A percentile compares a stretch with the other conserved stretches of the same genome.
Evolutionary conservation across 768 basidiomycete genomes (phyloP).

Genomic region (Lyophyllum shimeji): DNA sequence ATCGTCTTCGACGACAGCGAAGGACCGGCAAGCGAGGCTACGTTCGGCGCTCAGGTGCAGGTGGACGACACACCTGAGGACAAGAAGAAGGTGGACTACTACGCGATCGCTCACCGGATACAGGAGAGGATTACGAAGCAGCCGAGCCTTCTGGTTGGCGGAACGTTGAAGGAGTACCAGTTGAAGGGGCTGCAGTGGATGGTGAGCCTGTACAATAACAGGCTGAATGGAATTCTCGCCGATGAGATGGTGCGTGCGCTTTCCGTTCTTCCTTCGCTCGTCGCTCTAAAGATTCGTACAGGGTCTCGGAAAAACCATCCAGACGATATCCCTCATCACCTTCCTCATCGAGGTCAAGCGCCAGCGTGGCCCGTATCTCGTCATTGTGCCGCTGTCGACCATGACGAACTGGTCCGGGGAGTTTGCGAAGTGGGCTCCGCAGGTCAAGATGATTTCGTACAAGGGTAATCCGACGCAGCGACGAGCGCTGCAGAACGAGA

Average conservation of each 20-base stretch:
- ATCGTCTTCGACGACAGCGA: conserved; percentile 60
- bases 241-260: conserved; percentile 77
- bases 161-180: conserved; percentile 93
- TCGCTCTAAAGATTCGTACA: conserved; percentile 25
- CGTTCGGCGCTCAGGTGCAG: conserved; percentile 81
- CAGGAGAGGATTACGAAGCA: conserved; percentile 82
- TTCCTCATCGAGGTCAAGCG: conserved; percentile 92
- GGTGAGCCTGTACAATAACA: conserved; percentile 97
- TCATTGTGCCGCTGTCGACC: conserved; percentile 93
- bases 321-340: conserved; percentile 91
- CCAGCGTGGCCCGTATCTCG: conserved; percentile 92
- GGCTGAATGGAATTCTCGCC: conserved; percentile 90
- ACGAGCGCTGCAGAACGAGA: conserved; percentile 71
- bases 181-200: conserved; percentile 97
- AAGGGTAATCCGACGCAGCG: conserved; percentile 90
- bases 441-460: conserved; percentile 77
- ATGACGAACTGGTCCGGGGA: conserved; percentile 98
- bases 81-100: conserved; percentile 89
- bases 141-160: conserved; percentile 76
- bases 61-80: conserved; percentile 58
- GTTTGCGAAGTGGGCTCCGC: conserved; percentile 96
- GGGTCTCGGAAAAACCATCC: conserved; percentile 96
- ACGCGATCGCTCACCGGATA: conserved; percentile 90
- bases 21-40: conserved; percentile 79
- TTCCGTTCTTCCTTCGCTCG: not conserved